phyloP scores from a whole-genome alignment of 2,329 filamentous ascomycete genomes.

The Fusarium oligoseptatum region DNA sequence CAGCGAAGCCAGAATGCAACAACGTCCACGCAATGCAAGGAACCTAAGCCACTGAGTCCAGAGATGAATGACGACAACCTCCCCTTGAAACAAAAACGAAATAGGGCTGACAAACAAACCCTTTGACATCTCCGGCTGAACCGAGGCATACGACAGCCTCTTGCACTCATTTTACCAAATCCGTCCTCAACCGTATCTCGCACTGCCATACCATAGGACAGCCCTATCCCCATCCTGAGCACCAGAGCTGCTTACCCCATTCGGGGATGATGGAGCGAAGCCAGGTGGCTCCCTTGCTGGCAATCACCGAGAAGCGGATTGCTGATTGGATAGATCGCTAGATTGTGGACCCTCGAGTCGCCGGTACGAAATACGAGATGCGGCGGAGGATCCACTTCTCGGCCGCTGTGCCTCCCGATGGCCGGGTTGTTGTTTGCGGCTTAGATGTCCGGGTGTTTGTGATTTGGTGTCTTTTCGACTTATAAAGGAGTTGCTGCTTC shows the following conservation, averaged over 20 bases:
- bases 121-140: not conserved
- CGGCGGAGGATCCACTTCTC: conserved; percentile 20
- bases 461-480: not conserved
- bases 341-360: not conserved
- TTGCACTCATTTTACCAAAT: conserved; percentile 13
- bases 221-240: not conserved
- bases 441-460: not conserved
- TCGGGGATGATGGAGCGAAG: conserved; percentile 36
- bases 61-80: not conserved
- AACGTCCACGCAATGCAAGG: not conserved
- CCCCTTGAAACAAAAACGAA: not conserved
- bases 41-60: not conserved
- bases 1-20: not conserved
- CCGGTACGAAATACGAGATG: conserved; percentile 42
- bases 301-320: not conserved
- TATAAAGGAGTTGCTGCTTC: not conserved
- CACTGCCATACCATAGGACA: conserved; percentile 18
- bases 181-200: conserved; percentile 10
- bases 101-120: not conserved
- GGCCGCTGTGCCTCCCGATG: conserved; percentile 20
- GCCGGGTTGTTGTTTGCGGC: conserved; percentile 16
- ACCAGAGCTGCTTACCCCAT: conserved; percentile 14
- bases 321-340: conserved; percentile 13
- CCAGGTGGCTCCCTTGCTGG: not conserved
- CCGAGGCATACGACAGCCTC: conserved; percentile 1